Evolutionary conservation across 2,329 filamentous ascomycete species (phyloP).

Genomic region (Zymoseptoria passerinii): DNA sequence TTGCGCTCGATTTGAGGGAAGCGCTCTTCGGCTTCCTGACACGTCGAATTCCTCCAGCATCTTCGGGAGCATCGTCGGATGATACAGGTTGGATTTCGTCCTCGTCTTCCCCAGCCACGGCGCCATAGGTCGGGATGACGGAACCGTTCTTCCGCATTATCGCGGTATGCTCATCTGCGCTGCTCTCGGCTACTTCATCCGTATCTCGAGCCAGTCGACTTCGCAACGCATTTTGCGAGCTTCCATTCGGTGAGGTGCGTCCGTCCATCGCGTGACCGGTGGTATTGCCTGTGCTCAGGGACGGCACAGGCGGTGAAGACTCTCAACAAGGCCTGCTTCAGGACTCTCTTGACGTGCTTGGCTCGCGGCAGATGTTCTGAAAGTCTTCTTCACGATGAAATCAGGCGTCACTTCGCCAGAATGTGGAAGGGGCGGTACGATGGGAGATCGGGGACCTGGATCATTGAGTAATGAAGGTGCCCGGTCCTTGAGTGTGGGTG

Average conservation of each 20-base stretch:
- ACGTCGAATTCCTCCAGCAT: neutral
- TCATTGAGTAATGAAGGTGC: too few relatives aligned
- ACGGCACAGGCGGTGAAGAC: too few relatives aligned
- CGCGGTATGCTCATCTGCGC: conserved; percentile 36
- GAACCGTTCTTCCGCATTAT: conserved; percentile 26
- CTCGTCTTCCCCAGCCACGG: conserved; percentile 16
- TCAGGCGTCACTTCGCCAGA: neutral
- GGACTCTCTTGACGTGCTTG: too few relatives aligned
- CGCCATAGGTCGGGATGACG: conserved; percentile 16
- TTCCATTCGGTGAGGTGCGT: conserved; percentile 5
- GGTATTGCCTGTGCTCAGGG: neutral
- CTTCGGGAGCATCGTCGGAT: conserved; percentile 6
- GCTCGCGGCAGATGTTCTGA: too few relatives aligned
- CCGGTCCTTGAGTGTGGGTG: neutral
- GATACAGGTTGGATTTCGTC: conserved; percentile 13
- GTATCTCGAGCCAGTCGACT: conserved; percentile 6
- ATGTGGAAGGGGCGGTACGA: neutral
- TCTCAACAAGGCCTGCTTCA: too few relatives aligned
- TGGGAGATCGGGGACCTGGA: neutral
- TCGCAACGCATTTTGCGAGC: conserved; percentile 6
- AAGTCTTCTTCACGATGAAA: neutral
- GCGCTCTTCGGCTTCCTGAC: conserved; percentile 15
- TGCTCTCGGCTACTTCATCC: conserved; percentile 27
- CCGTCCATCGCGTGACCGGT: neutral
- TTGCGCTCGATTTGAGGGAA: conserved; percentile 7